phyloP scores from a whole-genome alignment of 164 flowering plant genomes.

The Annona cherimola region DNA sequence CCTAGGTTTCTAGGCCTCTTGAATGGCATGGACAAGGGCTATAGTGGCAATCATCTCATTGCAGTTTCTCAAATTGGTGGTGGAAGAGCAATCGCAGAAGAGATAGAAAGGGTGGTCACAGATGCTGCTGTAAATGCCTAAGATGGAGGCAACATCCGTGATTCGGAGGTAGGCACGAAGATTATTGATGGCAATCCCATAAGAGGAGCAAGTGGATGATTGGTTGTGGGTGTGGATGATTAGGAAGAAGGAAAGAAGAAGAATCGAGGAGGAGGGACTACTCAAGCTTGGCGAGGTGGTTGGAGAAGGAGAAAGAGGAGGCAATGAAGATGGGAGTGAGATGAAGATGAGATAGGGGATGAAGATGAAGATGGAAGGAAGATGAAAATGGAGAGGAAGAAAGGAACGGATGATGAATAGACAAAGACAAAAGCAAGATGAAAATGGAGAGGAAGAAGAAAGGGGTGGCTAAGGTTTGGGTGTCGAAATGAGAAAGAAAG shows the following conservation, averaged over 20 bases:
- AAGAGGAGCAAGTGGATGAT: conserved; percentile 9
- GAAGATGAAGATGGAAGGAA: conserved; percentile 73
- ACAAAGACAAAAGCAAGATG: no score
- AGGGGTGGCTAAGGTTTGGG: no score
- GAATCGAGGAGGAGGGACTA: conserved; percentile 57
- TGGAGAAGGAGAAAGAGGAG: conserved; percentile 71
- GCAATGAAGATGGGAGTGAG: conserved; percentile 58
- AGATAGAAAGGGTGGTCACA: conserved; percentile 90
- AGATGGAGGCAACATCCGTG: conserved; percentile 79
- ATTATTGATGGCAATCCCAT: conserved; percentile 66
- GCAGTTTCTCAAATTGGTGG: conserved; percentile 92
- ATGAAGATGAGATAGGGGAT: conserved; percentile 79
- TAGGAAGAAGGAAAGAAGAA: neutral
- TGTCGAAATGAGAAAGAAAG: no score
- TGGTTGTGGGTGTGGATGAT: neutral
- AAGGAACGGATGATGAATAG: no score
- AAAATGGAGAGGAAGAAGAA: no score
- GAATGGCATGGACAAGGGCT: conserved; percentile 88
- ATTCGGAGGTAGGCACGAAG: conserved; percentile 92
- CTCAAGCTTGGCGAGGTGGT: conserved; percentile 89
- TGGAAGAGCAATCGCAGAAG: conserved; percentile 86
- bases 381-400: no score
- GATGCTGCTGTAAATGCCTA: conserved; percentile 71
- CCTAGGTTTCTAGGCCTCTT: conserved; percentile 96
- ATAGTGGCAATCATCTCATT: conserved; percentile 97